phyloP scores from a whole-genome alignment of 352 stramenopile genomes.

The Pythium diclinum region DNA sequence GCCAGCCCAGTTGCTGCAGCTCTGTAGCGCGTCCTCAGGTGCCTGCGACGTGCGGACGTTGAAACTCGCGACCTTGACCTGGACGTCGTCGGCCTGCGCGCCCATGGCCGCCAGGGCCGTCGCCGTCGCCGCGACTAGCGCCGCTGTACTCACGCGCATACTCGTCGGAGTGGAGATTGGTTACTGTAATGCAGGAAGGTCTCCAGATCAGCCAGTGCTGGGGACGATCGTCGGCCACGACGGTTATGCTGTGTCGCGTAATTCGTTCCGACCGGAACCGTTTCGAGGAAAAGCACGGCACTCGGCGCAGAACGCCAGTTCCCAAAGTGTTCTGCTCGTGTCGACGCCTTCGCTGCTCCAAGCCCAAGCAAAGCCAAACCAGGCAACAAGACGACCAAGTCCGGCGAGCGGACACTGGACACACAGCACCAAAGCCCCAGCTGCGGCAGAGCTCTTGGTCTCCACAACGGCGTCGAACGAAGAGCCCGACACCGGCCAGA shows the following conservation, averaged over 20 bases:
- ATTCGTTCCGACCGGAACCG: background rate
- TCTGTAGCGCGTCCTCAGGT: constrained; percentile 32
- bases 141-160: constrained; percentile 11
- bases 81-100: constrained; percentile 37
- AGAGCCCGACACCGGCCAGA: background rate
- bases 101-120: constrained; percentile 17
- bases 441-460: background rate
- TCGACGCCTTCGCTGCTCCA: background rate
- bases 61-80: constrained; percentile 71
- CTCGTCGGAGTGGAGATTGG: background rate
- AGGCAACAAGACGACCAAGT: background rate
- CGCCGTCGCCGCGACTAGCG: constrained; percentile 20
- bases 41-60: constrained; percentile 76
- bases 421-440: background rate
- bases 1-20: constrained; percentile 62
- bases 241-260: background rate
- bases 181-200: no score
- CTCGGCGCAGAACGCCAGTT: constrained; percentile 13
- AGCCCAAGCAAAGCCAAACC: background rate
- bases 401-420: background rate
- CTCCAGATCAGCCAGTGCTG: background rate
- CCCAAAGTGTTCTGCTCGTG: background rate
- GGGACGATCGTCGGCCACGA: background rate
- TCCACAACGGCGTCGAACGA: no score
- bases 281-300: background rate